Evolutionary conservation across 208 protist genomes (phyloP).

Genomic region (Wallacemonas collosoma): DNA sequence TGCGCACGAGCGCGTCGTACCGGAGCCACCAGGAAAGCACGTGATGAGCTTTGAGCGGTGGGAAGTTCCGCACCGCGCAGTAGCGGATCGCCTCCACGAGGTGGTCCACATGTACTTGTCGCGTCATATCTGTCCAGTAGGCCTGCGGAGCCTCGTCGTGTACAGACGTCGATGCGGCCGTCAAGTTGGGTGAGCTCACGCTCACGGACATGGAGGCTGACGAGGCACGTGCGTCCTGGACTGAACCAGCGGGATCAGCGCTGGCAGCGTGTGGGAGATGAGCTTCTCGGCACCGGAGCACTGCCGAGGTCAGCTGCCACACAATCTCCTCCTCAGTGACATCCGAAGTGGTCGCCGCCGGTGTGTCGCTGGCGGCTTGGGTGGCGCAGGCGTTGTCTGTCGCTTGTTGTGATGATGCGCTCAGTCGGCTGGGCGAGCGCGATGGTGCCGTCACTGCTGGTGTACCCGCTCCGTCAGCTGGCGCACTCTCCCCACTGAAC

Average conservation of each 20-base stretch:
- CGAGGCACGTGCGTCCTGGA: no score
- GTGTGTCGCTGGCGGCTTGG: no score
- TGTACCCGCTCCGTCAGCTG: no score
- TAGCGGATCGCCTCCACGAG: slow-evolving; percentile 65
- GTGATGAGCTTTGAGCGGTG: slow-evolving; percentile 59
- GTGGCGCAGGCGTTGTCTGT: no score
- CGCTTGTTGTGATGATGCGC: neutral
- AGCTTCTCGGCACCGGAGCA: slow-evolving; percentile 8
- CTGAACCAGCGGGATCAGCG: neutral
- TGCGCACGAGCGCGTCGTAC: slow-evolving; percentile 32
- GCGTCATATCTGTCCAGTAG: slow-evolving; percentile 66
- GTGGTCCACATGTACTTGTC: slow-evolving; percentile 75
- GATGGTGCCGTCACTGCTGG: no score
- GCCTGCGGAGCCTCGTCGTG: slow-evolving; percentile 14
- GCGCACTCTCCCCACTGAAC: neutral
- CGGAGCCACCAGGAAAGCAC: slow-evolving; percentile 50
- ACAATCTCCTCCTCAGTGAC: slow-evolving; percentile 13
- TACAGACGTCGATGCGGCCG: neutral
- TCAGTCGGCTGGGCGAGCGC: neutral
- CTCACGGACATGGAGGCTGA: no score
- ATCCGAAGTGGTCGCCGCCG: no score
- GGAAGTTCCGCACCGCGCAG: slow-evolving; percentile 59
- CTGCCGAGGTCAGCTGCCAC: neutral
- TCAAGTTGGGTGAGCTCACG: no score
- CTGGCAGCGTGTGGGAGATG: neutral